Conservation (phyloP, 176 grass and related monocot species). For the Oryza punctata region DNA sequence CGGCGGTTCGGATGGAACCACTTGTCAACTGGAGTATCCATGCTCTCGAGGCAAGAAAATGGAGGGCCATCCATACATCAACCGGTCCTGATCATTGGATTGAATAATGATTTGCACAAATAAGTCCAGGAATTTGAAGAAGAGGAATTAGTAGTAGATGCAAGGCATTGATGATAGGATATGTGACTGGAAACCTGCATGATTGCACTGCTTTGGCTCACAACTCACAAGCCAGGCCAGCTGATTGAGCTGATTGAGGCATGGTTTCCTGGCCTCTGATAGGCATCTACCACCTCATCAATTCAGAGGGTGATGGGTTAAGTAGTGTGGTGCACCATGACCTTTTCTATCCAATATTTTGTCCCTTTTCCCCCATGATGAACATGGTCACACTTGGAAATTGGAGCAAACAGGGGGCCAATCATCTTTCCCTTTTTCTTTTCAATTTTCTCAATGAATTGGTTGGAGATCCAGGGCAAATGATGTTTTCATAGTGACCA, state of each 20-base stretch:
- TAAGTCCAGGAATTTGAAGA: background rate
- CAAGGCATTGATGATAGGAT: constrained; percentile 29
- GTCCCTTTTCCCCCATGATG: background rate
- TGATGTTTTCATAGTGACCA: background rate
- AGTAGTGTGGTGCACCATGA: constrained; percentile 12
- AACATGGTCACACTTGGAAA: constrained; percentile 27
- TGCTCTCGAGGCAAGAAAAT: background rate
- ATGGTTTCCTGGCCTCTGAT: constrained; percentile 18
- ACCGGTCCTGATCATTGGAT: background rate
- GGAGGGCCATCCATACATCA: background rate
- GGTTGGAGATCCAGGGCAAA: constrained; percentile 6
- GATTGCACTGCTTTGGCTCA: constrained; percentile 22
- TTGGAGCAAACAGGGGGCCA: background rate
- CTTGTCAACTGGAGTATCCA: background rate
- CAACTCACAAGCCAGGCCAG: too few relatives aligned
- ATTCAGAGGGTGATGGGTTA: constrained; percentile 16
- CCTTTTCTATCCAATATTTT: constrained; percentile 6
- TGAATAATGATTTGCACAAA: background rate
- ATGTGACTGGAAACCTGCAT: constrained; percentile 20
- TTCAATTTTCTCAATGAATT: background rate
- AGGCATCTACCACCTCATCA: constrained; percentile 17
- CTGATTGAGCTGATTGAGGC: constrained; percentile 28
- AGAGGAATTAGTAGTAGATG: background rate
- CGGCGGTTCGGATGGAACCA: background rate
- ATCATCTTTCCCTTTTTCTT: background rate